Evolutionary conservation across 2,329 filamentous ascomycete genomes (phyloP).

Genomic region (Cladobotryum mycophilum): DNA sequence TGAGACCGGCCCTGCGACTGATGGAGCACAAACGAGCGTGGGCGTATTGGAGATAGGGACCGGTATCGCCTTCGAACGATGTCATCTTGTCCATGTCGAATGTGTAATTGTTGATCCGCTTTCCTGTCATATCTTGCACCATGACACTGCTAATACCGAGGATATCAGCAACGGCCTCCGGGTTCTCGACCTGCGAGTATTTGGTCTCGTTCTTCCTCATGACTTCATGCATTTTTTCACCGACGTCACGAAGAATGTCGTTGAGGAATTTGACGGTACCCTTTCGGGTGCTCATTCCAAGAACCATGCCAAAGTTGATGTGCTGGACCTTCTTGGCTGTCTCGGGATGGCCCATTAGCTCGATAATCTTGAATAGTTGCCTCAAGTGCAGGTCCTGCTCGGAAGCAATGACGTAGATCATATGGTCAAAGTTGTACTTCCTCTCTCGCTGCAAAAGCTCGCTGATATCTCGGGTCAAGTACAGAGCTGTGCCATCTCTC

Average conservation of each 20-base stretch:
- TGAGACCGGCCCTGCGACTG: conserved; percentile 48
- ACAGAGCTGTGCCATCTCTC: conserved; percentile 68
- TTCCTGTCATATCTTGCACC: conserved; percentile 97
- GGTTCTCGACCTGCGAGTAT: conserved; percentile 83
- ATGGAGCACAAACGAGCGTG: conserved; percentile 66
- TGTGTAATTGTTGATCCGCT: conserved; percentile 64
- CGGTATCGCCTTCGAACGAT: conserved; percentile 79
- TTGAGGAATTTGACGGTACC: conserved; percentile 68
- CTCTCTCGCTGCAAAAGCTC: conserved; percentile 57
- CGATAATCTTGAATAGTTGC: conserved; percentile 70
- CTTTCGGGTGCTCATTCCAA: conserved; percentile 63
- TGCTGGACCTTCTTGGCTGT: conserved; percentile 62
- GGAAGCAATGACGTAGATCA: conserved; percentile 72
- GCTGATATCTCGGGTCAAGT: conserved; percentile 72
- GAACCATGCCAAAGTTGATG: conserved; percentile 67
- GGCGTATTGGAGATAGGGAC: conserved; percentile 79
- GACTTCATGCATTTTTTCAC: conserved; percentile 94
- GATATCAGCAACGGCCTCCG: conserved; percentile 73
- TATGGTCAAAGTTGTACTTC: conserved; percentile 62
- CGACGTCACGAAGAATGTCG: conserved; percentile 52
- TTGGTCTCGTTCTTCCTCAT: conserved; percentile 89
- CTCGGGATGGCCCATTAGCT: conserved; percentile 62
- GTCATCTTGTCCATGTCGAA: conserved; percentile 81
- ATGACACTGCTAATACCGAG: conserved; percentile 93
- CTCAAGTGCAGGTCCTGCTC: conserved; percentile 67